Conservation (phyloP, 2,329 filamentous ascomycete genomes). For the Moelleriella libera region DNA sequence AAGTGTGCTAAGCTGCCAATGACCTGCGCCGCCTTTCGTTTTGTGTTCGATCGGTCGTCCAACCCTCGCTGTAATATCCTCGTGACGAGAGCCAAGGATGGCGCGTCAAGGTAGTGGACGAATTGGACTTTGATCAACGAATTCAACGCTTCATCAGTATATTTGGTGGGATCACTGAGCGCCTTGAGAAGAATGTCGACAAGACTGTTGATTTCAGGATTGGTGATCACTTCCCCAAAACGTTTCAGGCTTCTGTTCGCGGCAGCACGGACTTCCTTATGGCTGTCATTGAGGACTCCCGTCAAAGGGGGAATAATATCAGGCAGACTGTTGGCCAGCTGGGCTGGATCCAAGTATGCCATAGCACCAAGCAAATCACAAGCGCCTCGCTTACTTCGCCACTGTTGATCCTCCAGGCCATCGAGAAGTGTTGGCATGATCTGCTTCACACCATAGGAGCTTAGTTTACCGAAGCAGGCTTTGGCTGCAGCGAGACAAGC, state of each 20-base stretch:
- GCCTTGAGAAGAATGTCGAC: slow-evolving; percentile 90
- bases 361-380: slow-evolving; percentile 95
- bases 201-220: slow-evolving; percentile 88
- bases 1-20: slow-evolving; percentile 96
- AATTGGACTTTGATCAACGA: slow-evolving; percentile 96
- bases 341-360: slow-evolving; percentile 94
- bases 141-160: slow-evolving; percentile 90
- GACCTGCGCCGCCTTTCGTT: slow-evolving; percentile 91
- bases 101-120: slow-evolving; percentile 94
- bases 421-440: slow-evolving; percentile 84
- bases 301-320: slow-evolving; percentile 96
- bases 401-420: slow-evolving; percentile 87
- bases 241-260: slow-evolving; percentile 94
- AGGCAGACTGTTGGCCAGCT: slow-evolving; percentile 80
- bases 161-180: slow-evolving; percentile 90
- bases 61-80: slow-evolving; percentile 90
- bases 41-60: slow-evolving; percentile 82
- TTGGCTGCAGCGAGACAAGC: slow-evolving; percentile 88
- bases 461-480: slow-evolving; percentile 82
- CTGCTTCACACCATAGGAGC: slow-evolving; percentile 90
- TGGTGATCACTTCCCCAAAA: slow-evolving; percentile 96
- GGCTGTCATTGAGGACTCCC: slow-evolving; percentile 86
- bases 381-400: slow-evolving; percentile 96
- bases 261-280: slow-evolving; percentile 87
- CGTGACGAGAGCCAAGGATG: slow-evolving; percentile 85